phyloP scores from a whole-genome alignment of 257 asterid genomes.

The Nicotiana knightiana region DNA sequence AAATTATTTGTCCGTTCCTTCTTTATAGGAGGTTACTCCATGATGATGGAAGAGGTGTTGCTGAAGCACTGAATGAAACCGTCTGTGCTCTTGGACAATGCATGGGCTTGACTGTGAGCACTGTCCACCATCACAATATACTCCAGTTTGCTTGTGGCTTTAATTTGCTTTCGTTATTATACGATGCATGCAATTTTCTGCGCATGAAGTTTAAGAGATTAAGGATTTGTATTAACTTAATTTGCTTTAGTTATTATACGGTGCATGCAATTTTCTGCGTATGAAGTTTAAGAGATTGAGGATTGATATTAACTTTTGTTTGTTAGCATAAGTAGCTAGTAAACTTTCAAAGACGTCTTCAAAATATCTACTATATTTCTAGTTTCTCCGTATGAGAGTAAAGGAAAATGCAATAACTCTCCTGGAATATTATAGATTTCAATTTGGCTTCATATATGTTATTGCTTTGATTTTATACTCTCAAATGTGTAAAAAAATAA shows the following conservation, averaged over 20 bases:
- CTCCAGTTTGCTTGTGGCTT: neutral
- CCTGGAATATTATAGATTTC: neutral
- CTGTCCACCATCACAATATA: neutral
- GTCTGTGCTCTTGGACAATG: constrained; percentile 53
- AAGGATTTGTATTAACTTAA: neutral
- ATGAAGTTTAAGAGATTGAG: constrained; percentile 1
- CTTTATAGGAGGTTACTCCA: constrained; percentile 72
- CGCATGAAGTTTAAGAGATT: neutral
- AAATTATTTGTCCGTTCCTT: constrained; percentile 6
- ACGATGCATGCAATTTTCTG: neutral
- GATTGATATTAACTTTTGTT: neutral
- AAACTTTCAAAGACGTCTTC: neutral
- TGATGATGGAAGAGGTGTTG: constrained; percentile 91
- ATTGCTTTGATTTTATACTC: neutral
- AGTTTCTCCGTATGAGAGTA: neutral
- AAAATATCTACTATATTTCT: neutral
- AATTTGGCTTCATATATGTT: neutral
- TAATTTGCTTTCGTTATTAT: neutral
- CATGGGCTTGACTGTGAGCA: constrained; percentile 73
- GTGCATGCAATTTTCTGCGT: neutral
- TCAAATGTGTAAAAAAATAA: no score
- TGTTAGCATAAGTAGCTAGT: constrained; percentile 1
- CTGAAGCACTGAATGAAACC: constrained; percentile 82
- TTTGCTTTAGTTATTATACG: neutral
- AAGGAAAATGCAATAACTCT: neutral